phyloP scores from a whole-genome alignment of 2,329 filamentous ascomycete species.

The Phialocephala sp. region DNA sequence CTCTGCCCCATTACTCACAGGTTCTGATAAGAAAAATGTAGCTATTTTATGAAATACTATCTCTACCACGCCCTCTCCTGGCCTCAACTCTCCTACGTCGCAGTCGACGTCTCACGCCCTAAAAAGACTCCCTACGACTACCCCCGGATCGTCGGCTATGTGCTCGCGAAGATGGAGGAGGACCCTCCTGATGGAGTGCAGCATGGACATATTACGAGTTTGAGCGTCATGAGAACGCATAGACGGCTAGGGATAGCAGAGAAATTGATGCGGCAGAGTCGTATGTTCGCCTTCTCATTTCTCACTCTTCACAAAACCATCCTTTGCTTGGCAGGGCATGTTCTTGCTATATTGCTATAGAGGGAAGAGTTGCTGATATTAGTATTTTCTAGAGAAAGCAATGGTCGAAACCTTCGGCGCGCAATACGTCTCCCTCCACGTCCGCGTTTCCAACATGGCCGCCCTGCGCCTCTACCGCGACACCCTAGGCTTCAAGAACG shows the following conservation, averaged over 20 bases:
- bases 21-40: conserved; percentile 19
- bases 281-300: conserved; percentile 58
- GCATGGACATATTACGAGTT: conserved; percentile 94
- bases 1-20: not conserved
- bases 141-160: conserved; percentile 97
- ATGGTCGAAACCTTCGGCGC: conserved; percentile 96
- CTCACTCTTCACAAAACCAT: not conserved
- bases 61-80: conserved; percentile 98
- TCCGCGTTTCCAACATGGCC: conserved; percentile 90
- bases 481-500: conserved; percentile 86
- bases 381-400: conserved; percentile 69
- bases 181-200: conserved; percentile 88
- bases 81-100: conserved; percentile 96
- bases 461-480: conserved; percentile 92
- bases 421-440: conserved; percentile 93
- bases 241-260: conserved; percentile 89
- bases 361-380: not conserved
- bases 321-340: not conserved
- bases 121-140: conserved; percentile 82
- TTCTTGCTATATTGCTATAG: not conserved
- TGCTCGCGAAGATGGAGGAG: conserved; percentile 99
- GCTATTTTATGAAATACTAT: conserved; percentile 99
- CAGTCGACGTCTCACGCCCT: conserved; percentile 86
- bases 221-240: conserved; percentile 97
- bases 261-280: conserved; percentile 96